Evolutionary conservation across 2,329 filamentous ascomycete genomes (phyloP).

Genomic region (Rhinocladiella similis): DNA sequence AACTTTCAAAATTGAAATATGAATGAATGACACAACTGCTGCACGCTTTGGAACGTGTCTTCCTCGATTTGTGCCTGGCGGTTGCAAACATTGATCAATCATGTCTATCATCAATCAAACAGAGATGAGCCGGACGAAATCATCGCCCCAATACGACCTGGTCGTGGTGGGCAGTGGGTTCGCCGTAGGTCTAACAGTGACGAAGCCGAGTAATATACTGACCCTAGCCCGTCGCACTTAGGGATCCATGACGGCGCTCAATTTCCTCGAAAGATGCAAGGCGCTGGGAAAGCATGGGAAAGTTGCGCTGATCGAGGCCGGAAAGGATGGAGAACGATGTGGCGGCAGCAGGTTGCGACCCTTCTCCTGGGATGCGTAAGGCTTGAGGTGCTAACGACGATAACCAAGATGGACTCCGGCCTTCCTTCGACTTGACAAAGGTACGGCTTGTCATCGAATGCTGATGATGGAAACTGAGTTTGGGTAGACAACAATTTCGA

Average conservation of each 20-base stretch:
- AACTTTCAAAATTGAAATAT: too few relatives aligned
- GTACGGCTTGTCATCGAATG: neutral
- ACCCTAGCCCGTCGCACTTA: neutral
- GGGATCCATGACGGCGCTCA: constrained; percentile 41
- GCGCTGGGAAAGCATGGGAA: constrained; percentile 36
- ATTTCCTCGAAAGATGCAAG: constrained; percentile 43
- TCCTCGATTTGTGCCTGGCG: too few relatives aligned
- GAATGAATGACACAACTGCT: too few relatives aligned
- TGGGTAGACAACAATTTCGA: constrained; percentile 31
- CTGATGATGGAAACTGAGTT: neutral
- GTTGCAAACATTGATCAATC: too few relatives aligned
- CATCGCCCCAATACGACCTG: constrained; percentile 35
- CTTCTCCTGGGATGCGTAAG: too few relatives aligned
- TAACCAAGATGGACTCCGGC: constrained; percentile 39
- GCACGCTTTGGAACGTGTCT: too few relatives aligned
- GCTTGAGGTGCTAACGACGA: too few relatives aligned
- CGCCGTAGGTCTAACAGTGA: constrained; percentile 25
- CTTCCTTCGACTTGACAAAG: constrained; percentile 42
- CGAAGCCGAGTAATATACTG: neutral
- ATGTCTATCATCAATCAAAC: too few relatives aligned
- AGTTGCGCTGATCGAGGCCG: constrained; percentile 42
- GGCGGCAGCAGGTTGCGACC: constrained; percentile 35
- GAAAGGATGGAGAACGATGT: constrained; percentile 41
- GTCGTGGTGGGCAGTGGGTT: constrained; percentile 44
- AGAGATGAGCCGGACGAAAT: too few relatives aligned